phyloP scores from a whole-genome alignment of 2,329 filamentous ascomycete species.

The Ilyonectria sp. region DNA sequence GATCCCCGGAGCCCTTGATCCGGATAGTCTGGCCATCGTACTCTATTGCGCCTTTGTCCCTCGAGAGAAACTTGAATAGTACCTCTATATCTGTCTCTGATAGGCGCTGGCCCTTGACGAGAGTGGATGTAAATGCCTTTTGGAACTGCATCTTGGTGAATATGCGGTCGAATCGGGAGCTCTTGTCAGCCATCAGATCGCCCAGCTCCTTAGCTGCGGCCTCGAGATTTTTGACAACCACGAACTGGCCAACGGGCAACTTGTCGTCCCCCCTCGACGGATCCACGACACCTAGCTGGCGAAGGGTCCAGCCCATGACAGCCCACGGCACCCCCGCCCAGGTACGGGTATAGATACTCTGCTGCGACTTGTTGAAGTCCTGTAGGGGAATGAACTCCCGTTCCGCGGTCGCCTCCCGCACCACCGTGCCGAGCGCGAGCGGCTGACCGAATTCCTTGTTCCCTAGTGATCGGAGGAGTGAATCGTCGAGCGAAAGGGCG shows the following conservation, averaged over 20 bases:
- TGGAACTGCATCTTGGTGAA: conserved; percentile 78
- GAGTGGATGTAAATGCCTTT: conserved; percentile 67
- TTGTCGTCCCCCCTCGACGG: conserved; percentile 64
- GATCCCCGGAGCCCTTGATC: conserved; percentile 72
- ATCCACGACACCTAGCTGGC: conserved; percentile 76
- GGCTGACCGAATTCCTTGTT: conserved; percentile 86
- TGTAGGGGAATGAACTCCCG: conserved; percentile 79
- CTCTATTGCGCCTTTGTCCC: conserved; percentile 73
- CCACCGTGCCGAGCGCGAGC: conserved; percentile 82
- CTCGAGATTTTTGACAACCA: conserved; percentile 76
- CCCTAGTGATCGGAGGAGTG: conserved; percentile 80
- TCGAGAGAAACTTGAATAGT: conserved; percentile 77
- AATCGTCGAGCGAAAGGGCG: conserved; percentile 70
- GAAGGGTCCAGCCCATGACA: conserved; percentile 82
- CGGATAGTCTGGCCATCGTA: conserved; percentile 81
- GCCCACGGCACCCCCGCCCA: conserved; percentile 81
- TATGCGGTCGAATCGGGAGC: conserved; percentile 74
- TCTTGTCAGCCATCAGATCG: conserved; percentile 59
- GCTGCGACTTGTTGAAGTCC: conserved; percentile 75
- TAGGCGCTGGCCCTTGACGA: conserved; percentile 66
- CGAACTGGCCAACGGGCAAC: conserved; percentile 74
- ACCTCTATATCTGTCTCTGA: conserved; percentile 78
- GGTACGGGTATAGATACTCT: conserved; percentile 80
- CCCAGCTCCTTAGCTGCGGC: conserved; percentile 69
- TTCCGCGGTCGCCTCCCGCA: conserved; percentile 80